Base-by-base conservation (phyloP, 345 rosid genomes). In the Camelina hispida region DNA sequence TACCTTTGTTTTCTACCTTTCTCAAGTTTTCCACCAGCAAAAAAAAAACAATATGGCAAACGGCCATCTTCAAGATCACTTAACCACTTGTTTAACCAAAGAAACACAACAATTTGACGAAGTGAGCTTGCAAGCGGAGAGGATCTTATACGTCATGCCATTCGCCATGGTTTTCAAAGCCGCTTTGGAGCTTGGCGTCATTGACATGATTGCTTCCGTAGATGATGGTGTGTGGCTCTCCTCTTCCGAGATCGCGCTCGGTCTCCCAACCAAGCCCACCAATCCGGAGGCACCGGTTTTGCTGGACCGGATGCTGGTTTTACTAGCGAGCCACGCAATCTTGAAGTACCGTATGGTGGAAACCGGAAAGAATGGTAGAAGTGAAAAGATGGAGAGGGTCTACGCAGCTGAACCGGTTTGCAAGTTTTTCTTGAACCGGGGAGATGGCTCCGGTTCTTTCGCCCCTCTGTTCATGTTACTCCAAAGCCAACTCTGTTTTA, bases 271-370 rank as follows among this genome's bases (percentile, higher is more conserved):
- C 38, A 72, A 72, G 17, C 54, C 83, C 15, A 14, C 23, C 25
- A 83, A 85, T 74, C 81, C 81, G 0, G 80, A 85, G 32, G 81
- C 90, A 17, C 35, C 84, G 6, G 43, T 42, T 11, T 83, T 83
- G 81, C 76, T 86, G 12, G 93, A 86, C 55, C 83, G 91, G 35
- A 70, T 87, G 13, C 87, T 85, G n/a, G 44, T 81, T 62, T 72
- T 85, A 10, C 43, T 86, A 56, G 84, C 84, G 9, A 83, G 78
- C 75, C 78, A 85, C 65, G 43, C 81, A 2, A 74, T 85, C 30
- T 58, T 86, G 44, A 57, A 25, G 52, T 80, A 87, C 82, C 76
- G 77, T 16, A 18, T 72, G 48, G 73, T 42, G n/a, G 79, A 67
- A 25, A 16, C 34, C 15, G 61, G 5, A 32, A 66, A 57, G 8